Percentiles rank a stretch among this genome's conserved stretches.
Conservation (phyloP, 352 stramenopile species). For the Achlya hypogyna region DNA sequence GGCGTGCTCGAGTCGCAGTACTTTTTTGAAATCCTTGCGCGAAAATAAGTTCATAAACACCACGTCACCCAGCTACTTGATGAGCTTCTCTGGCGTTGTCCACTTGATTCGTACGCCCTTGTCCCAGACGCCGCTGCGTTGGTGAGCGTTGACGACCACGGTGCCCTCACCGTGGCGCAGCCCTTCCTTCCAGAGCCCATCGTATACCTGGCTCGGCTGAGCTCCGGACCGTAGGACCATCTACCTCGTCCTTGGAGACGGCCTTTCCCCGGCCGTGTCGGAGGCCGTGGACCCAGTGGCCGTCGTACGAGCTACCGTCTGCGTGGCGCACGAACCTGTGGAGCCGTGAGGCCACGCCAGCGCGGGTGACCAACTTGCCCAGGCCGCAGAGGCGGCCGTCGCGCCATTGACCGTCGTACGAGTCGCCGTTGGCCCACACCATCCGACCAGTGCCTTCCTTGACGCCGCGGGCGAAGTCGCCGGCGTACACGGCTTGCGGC, state of each 20-base stretch:
- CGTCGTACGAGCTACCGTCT: constrained; percentile 59
- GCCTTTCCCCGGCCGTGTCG: constrained; percentile 49
- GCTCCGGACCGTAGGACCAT: neutral
- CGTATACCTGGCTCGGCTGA: constrained; percentile 38
- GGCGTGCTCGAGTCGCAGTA: constrained; percentile 86
- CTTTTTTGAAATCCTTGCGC: constrained; percentile 90
- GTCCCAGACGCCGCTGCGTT: constrained; percentile 48
- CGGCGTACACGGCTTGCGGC: constrained; percentile 41
- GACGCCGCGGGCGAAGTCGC: constrained; percentile 40
- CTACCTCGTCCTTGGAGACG: constrained; percentile 18
- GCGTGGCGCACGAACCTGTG: constrained; percentile 19
- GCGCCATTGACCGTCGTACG: constrained; percentile 53
- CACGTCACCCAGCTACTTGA: too few species aligned
- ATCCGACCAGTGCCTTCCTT: constrained; percentile 52
- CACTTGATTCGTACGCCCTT: constrained; percentile 49
- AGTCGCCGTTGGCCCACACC: constrained; percentile 32
- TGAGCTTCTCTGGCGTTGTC: constrained; percentile 43
- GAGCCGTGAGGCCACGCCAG: neutral
- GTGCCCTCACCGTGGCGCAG: constrained; percentile 47
- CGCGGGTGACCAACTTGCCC: constrained; percentile 38
- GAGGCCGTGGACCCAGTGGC: constrained; percentile 49
- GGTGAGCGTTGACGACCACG: constrained; percentile 34
- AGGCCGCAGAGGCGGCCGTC: constrained; percentile 59
- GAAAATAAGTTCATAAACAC: constrained; percentile 12
- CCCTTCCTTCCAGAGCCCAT: constrained; percentile 47